Conservation (phyloP, 2,329 filamentous ascomycete species). For the Arthrobotrys entomopaga region DNA sequence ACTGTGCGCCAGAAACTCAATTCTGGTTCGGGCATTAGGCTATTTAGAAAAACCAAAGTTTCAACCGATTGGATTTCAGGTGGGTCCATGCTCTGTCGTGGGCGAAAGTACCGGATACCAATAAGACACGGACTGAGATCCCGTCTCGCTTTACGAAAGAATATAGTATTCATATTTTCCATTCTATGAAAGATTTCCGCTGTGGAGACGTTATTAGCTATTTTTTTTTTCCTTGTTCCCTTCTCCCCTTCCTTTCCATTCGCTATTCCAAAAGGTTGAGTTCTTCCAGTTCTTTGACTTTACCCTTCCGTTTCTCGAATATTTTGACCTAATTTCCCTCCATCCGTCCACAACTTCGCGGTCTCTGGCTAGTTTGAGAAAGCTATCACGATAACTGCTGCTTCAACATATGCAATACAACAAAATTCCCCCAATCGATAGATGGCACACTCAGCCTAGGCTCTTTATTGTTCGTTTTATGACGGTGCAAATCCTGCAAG, state of each 20-base stretch:
- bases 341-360: constrained; percentile 18
- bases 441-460: constrained; percentile 31
- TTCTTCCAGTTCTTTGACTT: constrained; percentile 37
- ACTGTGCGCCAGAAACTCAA: constrained; percentile 52
- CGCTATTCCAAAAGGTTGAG: constrained; percentile 12
- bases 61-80: constrained; percentile 40
- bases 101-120: constrained; percentile 48
- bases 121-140: constrained; percentile 52
- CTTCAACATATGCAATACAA: neutral
- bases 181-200: constrained; percentile 47
- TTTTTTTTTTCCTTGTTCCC: constrained; percentile 18
- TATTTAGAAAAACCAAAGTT: constrained; percentile 53
- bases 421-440: constrained; percentile 13
- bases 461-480: constrained; percentile 39
- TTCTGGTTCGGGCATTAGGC: constrained; percentile 55
- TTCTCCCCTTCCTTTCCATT: constrained; percentile 28
- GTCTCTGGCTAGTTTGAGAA: neutral
- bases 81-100: constrained; percentile 48
- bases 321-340: constrained; percentile 19
- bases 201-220: constrained; percentile 44
- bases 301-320: constrained; percentile 16
- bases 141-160: constrained; percentile 36
- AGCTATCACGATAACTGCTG: neutral
- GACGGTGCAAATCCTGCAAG: constrained; percentile 53
- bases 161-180: constrained; percentile 51